A percentile compares a stretch with the other conserved stretches of the same genome.
Evolutionary conservation across 2,329 filamentous ascomycete species (phyloP).

Genomic region (Myriangium duriaei): DNA sequence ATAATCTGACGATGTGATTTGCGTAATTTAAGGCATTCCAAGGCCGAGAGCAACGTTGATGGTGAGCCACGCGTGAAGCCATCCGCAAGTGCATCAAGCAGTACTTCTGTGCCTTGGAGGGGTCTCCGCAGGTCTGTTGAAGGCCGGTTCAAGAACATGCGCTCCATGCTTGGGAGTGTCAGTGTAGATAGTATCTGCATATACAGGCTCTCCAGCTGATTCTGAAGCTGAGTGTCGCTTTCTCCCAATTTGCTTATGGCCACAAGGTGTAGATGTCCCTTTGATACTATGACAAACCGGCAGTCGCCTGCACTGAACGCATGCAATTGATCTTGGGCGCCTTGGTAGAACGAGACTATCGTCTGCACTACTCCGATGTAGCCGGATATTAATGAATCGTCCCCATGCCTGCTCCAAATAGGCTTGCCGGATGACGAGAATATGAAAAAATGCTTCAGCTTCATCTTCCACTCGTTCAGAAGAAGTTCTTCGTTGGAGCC

Average conservation of each 20-base stretch:
- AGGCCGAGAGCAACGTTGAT: slow-evolving; percentile 71
- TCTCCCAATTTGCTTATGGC: slow-evolving; percentile 88
- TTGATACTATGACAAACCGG: slow-evolving; percentile 72
- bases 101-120: slow-evolving; percentile 77
- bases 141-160: slow-evolving; percentile 77
- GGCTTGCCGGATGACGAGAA: slow-evolving; percentile 93
- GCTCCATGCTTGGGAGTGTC: slow-evolving; percentile 73
- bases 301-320: slow-evolving; percentile 80
- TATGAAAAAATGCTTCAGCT: slow-evolving; percentile 94
- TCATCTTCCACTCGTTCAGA: slow-evolving; percentile 70
- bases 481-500: slow-evolving; percentile 44
- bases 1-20: slow-evolving; percentile 79
- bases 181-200: slow-evolving; percentile 97
- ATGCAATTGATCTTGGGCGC: slow-evolving; percentile 60
- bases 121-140: slow-evolving; percentile 89
- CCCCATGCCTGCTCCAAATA: slow-evolving; percentile 90
- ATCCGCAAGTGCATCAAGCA: slow-evolving; percentile 85
- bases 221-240: slow-evolving; percentile 74
- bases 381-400: slow-evolving; percentile 76
- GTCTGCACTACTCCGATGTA: slow-evolving; percentile 95
- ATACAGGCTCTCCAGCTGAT: slow-evolving; percentile 85
- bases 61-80: slow-evolving; percentile 89
- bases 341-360: slow-evolving; percentile 92
- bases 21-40: slow-evolving; percentile 85
- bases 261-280: slow-evolving; percentile 82